These are phyloP conservation scores for Symbiotaphrina buchneri DNA, from an alignment of 495 filamentous ascomycete species.

Conservation along the genomic window DNA sequence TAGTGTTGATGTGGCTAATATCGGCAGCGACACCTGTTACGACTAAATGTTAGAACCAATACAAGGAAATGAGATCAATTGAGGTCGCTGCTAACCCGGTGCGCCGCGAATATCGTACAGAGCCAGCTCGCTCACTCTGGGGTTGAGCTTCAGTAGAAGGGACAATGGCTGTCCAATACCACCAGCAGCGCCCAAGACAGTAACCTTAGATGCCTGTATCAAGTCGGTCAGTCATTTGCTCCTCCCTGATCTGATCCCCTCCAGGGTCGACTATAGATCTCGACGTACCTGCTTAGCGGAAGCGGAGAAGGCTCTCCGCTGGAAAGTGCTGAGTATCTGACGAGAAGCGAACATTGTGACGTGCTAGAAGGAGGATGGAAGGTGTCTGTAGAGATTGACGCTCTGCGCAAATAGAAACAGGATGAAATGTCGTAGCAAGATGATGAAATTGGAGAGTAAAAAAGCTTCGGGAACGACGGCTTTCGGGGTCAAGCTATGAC, in stretches of 20 bases:
- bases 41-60: constrained; percentile 5
- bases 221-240: constrained; percentile 13
- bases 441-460: not conserved
- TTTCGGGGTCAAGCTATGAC: too few species aligned
- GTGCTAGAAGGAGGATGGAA: not conserved
- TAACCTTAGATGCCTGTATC: constrained; percentile 77
- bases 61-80: not conserved
- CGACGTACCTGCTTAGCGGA: constrained; percentile 63
- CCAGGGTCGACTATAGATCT: constrained; percentile 1
- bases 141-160: constrained; percentile 95
- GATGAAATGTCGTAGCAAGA: not conserved
- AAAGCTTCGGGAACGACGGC: too few species aligned
- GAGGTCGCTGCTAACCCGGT: constrained; percentile 45
- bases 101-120: constrained; percentile 93
- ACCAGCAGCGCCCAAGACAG: constrained; percentile 86
- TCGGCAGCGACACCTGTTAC: constrained; percentile 87
- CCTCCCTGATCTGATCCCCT: not conserved
- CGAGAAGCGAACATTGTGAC: constrained; percentile 58
- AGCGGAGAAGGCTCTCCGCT: constrained; percentile 84
- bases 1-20: constrained; percentile 96
- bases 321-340: constrained; percentile 43
- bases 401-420: not conserved
- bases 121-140: constrained; percentile 70
- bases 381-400: not conserved
- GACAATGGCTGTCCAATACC: constrained; percentile 97